Base-by-base conservation (phyloP, 2,329 filamentous ascomycete species). In the Nannizzia gypsea region DNA sequence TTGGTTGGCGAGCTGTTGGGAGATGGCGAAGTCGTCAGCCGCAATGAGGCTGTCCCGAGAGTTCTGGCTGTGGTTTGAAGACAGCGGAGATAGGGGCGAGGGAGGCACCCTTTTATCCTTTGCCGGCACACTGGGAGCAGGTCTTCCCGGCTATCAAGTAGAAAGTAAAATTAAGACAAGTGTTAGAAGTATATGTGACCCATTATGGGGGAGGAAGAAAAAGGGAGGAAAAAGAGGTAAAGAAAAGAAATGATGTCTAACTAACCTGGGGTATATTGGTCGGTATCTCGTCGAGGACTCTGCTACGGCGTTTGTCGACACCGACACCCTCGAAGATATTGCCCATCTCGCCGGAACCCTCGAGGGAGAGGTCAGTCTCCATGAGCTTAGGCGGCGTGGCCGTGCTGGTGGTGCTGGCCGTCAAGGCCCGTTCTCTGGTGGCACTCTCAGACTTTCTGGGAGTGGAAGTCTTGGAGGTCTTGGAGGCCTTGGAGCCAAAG, bases 51-150 rank as follows among this genome's bases (percentile, higher is more conserved):
- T 76, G 58, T 82, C 79, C 58, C 72, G 72, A 1, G 79, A 81
- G 57, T 76, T 74, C 58, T 75, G 76, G 65, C 78, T 81, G 58
- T 75, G 76, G 76, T 77, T 80, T 28, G 80, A 81, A 63, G 77
- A 77, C 58, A 78, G 77, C 17, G 79, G 69, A 31, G 74, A 68
- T 60, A 80, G 76, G 8, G 79, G 76, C 24, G 72, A 60, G 15
- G 74, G 70, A n/a, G 70, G 60, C 36, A 64, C 62, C 20, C 22
- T 44, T 28, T 34, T 59, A 46, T 59, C 66, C 56, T 63, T 67
- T 1, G 65, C 57, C 42, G 64, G 62, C 8, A 56, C 22, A 66
- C 64, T 50, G 59, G 62, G 48, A 52, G 61, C 54, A 24, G 36
- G 26, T 54, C 59, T 9, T 20, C 44, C 24, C 42, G 28, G 42